These are phyloP conservation scores for Blastobotrys attinorum DNA, from an alignment of 805 yeast genomes.

Conservation along the genomic window DNA sequence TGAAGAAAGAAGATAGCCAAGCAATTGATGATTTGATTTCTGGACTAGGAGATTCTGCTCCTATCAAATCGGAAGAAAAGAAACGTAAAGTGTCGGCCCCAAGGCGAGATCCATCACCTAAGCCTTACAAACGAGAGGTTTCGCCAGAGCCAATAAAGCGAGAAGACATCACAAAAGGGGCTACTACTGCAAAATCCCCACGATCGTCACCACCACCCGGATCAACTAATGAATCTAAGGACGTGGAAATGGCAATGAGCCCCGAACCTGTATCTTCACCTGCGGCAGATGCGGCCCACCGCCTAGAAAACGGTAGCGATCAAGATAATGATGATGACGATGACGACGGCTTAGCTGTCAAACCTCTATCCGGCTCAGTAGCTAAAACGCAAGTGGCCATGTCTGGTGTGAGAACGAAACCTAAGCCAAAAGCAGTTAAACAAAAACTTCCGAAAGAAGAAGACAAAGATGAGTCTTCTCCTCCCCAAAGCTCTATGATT, in stretches of 20 bases:
- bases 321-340: conserved; percentile 45
- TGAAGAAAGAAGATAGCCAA: conserved; percentile 34
- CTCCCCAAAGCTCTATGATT: neutral
- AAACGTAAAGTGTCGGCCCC: conserved; percentile 4
- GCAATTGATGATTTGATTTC: conserved; percentile 64
- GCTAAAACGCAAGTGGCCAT: neutral
- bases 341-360: conserved; percentile 9
- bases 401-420: neutral
- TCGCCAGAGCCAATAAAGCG: neutral
- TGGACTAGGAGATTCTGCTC: conserved; percentile 35
- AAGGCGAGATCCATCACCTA: conserved; percentile 1
- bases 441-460: neutral
- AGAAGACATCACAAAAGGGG: too few relatives aligned
- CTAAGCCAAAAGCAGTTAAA: neutral
- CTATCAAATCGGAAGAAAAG: conserved; percentile 19
- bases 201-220: too few relatives aligned
- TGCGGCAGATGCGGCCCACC: conserved; percentile 18
- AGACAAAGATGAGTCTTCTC: neutral
- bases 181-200: too few relatives aligned
- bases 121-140: neutral
- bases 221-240: neutral
- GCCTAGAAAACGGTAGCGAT: conserved; percentile 26
- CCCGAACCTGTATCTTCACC: conserved; percentile 2
- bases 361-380: conserved; percentile 2
- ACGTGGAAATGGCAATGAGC: neutral